These are phyloP conservation scores for Malassezia pachydermatis DNA, from an alignment of 1,284 basidiomycete species.

Conservation along the genomic window DNA sequence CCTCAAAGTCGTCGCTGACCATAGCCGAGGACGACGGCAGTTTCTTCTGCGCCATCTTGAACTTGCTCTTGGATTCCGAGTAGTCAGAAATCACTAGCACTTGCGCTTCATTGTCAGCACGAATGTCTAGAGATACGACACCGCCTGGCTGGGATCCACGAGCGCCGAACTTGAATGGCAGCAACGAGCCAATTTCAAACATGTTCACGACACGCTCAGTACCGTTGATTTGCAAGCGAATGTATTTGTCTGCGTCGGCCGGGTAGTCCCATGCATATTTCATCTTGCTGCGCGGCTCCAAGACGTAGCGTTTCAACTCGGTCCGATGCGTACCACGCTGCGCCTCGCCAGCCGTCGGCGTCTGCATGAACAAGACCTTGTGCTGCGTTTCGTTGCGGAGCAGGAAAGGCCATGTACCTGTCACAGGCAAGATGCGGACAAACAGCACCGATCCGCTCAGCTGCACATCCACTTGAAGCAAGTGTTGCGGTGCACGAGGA, in stretches of 20 bases:
- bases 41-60: constrained; percentile 60
- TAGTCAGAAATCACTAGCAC: constrained; percentile 80
- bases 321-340: constrained; percentile 52
- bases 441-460: constrained; percentile 84
- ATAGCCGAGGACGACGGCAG: constrained; percentile 51
- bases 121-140: constrained; percentile 79
- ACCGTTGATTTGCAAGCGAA: constrained; percentile 59
- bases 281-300: constrained; percentile 56
- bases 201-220: constrained; percentile 72
- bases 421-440: constrained; percentile 62
- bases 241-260: constrained; percentile 69
- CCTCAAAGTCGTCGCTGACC: constrained; percentile 77
- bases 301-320: constrained; percentile 51
- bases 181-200: constrained; percentile 86
- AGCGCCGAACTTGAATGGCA: constrained; percentile 69
- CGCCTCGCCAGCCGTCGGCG: constrained; percentile 16
- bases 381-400: constrained; percentile 82
- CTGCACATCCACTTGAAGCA: constrained; percentile 72
- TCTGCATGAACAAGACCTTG: constrained; percentile 63
- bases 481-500: constrained; percentile 49
- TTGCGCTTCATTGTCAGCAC: constrained; percentile 79
- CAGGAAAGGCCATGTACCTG: constrained; percentile 71
- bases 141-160: constrained; percentile 49
- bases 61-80: constrained; percentile 72
- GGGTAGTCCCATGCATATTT: constrained; percentile 93